These are phyloP conservation scores for Aspergillus pseudoviridinutans DNA, from an alignment of 2,329 filamentous ascomycete genomes.

Conservation along the genomic window DNA sequence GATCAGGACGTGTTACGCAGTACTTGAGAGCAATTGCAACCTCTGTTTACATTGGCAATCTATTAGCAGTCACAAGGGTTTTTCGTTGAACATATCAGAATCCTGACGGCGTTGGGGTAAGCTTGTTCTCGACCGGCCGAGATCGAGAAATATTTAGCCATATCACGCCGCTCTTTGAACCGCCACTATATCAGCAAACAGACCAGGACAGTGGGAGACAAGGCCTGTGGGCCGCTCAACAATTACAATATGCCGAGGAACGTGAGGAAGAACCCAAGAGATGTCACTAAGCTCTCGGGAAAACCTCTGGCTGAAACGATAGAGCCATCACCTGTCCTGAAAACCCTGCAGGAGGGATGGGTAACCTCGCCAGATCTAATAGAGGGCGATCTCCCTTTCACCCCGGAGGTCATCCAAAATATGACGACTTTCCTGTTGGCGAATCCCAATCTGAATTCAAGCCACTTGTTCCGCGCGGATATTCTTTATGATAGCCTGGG, in stretches of 20 bases:
- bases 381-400: conserved; percentile 22
- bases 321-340: conserved; percentile 19
- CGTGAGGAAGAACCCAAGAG: conserved; percentile 17
- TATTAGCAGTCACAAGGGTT: not conserved
- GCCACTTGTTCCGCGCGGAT: conserved; percentile 58
- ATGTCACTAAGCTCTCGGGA: conserved; percentile 21
- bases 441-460: conserved; percentile 58
- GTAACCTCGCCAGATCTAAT: conserved; percentile 30
- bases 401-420: conserved; percentile 37
- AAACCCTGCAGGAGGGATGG: conserved; percentile 23
- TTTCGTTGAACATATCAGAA: not conserved
- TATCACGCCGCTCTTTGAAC: not conserved
- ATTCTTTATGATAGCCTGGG: conserved; percentile 54
- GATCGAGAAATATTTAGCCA: not conserved
- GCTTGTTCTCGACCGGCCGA: not conserved
- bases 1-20: not conserved
- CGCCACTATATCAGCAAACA: not conserved
- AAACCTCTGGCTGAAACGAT: conserved; percentile 27
- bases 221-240: not conserved
- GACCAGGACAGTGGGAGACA: not conserved
- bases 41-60: not conserved
- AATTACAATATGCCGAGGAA: conserved; percentile 13
- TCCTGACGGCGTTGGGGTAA: not conserved
- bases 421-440: conserved; percentile 46
- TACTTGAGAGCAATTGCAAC: not conserved